These are phyloP conservation scores for Orychophragmus violaceus DNA, from an alignment of 345 rosid genomes.

Conservation along the genomic window DNA sequence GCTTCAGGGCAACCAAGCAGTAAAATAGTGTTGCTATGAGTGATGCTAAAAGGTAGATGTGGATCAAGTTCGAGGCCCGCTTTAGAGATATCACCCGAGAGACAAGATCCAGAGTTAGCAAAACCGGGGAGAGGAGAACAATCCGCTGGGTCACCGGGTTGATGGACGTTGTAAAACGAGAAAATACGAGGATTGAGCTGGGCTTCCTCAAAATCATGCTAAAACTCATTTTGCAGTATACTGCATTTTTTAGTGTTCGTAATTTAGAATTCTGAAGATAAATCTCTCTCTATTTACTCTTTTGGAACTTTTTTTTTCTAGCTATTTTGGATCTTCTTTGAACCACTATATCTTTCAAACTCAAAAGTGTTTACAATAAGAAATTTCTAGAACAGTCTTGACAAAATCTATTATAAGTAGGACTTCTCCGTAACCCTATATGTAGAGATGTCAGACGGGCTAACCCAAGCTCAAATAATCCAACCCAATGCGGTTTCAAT, in stretches of 20 bases:
- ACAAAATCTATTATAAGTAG: neutral
- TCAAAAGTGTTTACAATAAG: no score
- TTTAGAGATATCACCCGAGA: conserved; percentile 32
- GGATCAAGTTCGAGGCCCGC: conserved; percentile 39
- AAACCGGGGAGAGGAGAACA: conserved; percentile 33
- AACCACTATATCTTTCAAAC: no score
- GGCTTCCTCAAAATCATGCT: conserved; percentile 18
- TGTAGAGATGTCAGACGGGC: no score
- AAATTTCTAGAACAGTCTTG: neutral
- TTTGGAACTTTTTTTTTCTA: no score
- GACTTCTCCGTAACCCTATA: neutral
- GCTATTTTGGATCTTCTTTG: no score
- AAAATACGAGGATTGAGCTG: conserved; percentile 14
- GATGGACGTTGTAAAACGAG: conserved; percentile 32
- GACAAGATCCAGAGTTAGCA: conserved; percentile 24
- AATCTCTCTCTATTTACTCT: no score
- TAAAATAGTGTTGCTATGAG: conserved; percentile 42
- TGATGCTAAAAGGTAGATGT: conserved; percentile 43
- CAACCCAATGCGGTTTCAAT: no score
- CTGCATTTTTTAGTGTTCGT: conserved; percentile 21
- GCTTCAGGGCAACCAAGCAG: conserved; percentile 39
- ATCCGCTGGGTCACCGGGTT: conserved; percentile 36
- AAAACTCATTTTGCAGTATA: conserved; percentile 16
- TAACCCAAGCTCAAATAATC: no score
- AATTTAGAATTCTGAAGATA: no score